phyloP scores from a whole-genome alignment of 2,329 filamentous ascomycete genomes.

The Exophiala viscosa region DNA sequence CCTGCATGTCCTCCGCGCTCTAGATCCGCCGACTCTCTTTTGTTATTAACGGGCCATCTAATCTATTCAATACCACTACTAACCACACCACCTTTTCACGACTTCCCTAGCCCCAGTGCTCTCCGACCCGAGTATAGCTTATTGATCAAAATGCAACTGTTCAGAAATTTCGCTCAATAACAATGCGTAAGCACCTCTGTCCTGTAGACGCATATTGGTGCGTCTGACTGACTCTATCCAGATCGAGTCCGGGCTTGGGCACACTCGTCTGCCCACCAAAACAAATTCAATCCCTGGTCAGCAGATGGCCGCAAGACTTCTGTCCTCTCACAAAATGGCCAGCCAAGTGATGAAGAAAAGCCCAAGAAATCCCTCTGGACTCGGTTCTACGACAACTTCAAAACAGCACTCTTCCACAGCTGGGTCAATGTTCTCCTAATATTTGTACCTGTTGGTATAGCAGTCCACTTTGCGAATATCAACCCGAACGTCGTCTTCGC shows the following conservation, averaged over 20 bases:
- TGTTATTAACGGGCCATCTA: no score
- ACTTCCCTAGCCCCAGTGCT: not conserved
- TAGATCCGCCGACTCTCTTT: no score
- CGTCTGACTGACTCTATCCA: constrained; percentile 1
- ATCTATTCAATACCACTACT: no score
- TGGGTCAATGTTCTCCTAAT: constrained; percentile 83
- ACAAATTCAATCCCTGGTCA: constrained; percentile 28
- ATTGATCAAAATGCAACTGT: not conserved
- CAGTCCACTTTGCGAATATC: constrained; percentile 61
- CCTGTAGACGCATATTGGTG: not conserved
- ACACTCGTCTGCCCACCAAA: constrained; percentile 24
- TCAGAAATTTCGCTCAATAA: constrained; percentile 5
- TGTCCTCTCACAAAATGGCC: constrained; percentile 6
- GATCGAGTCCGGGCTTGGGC: constrained; percentile 26
- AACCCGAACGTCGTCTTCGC: constrained; percentile 68
- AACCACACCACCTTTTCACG: not conserved
- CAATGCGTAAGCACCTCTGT: constrained; percentile 12
- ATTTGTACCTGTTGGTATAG: constrained; percentile 76
- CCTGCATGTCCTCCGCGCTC: not conserved
- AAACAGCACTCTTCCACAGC: constrained; percentile 70
- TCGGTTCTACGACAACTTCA: constrained; percentile 31
- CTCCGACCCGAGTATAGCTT: not conserved
- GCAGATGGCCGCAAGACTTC: not conserved
- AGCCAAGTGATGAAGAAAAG: constrained; percentile 8
- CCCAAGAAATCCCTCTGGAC: constrained; percentile 14